A percentile compares a stretch with the other conserved stretches of the same genome.
Conservation (phyloP, 441 rosid species). For the Geranium incanum region DNA sequence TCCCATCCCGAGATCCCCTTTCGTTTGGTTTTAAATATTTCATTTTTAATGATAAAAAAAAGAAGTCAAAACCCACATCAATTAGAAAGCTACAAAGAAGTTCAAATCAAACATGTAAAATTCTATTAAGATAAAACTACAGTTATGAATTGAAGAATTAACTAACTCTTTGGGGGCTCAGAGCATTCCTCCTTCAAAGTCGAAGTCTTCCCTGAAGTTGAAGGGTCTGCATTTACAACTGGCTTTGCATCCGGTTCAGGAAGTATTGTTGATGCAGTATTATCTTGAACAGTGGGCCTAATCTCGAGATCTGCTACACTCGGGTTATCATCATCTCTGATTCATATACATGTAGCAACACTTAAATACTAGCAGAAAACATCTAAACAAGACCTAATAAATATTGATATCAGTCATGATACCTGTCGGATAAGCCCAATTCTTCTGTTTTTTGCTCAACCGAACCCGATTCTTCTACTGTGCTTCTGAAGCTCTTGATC, state of each 20-base stretch:
- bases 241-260: conserved; percentile 23
- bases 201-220: conserved; percentile 31
- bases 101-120: background rate
- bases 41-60: too few relatives aligned
- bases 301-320: conserved; percentile 31
- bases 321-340: conserved; percentile 44
- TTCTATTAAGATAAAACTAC: background rate
- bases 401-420: conserved; percentile 18
- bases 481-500: conserved; percentile 31
- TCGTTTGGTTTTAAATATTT: too few relatives aligned
- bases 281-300: conserved; percentile 37
- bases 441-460: background rate
- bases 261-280: conserved; percentile 22
- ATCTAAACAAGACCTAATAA: conserved; percentile 16
- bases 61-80: background rate
- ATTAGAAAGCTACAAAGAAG: background rate
- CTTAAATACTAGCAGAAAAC: conserved; percentile 1
- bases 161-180: conserved; percentile 72
- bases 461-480: conserved; percentile 31
- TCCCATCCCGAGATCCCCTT: too few relatives aligned
- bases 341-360: conserved; percentile 26
- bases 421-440: conserved; percentile 34
- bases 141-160: conserved; percentile 6
- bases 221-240: conserved; percentile 27
- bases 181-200: conserved; percentile 50